phyloP scores from a whole-genome alignment of 2,329 filamentous ascomycete species.

The Paraconiothyrium sp. region DNA sequence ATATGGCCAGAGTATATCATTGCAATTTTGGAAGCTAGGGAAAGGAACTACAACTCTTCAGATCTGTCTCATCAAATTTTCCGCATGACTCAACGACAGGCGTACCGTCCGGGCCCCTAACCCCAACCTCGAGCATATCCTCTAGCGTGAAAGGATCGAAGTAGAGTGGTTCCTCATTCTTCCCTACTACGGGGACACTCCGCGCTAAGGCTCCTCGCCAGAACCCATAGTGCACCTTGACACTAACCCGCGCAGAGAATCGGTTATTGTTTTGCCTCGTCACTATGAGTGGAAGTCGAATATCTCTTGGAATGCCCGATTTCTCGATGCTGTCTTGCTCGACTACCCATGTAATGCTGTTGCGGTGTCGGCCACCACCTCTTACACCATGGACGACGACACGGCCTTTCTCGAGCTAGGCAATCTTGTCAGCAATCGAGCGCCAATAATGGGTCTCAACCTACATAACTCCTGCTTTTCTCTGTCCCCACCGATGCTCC shows the following conservation, averaged over 20 bases:
- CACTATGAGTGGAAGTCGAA: constrained; percentile 11
- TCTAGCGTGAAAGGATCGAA: constrained; percentile 6
- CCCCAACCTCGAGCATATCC: not conserved
- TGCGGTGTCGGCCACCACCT: constrained; percentile 11
- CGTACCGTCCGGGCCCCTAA: constrained; percentile 8
- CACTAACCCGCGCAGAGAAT: not conserved
- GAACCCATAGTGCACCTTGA: constrained; percentile 13
- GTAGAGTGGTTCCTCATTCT: constrained; percentile 13
- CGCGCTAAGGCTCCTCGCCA: constrained; percentile 7
- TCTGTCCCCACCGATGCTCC: constrained; percentile 2
- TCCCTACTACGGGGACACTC: constrained; percentile 6
- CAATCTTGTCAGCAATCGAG: not conserved
- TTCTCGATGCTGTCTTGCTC: constrained; percentile 12
- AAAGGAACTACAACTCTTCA: constrained; percentile 11
- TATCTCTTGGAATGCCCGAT: constrained; percentile 11
- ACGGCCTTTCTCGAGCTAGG: constrained; percentile 9
- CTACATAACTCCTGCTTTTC: constrained; percentile 12
- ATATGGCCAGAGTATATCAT: not conserved
- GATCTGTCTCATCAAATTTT: constrained; percentile 2
- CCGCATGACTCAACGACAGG: not conserved
- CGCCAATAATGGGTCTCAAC: not conserved
- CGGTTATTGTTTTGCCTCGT: constrained; percentile 3
- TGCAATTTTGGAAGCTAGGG: not conserved
- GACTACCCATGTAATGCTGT: constrained; percentile 13
- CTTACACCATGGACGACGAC: constrained; percentile 10